Evolutionary conservation across 2,329 filamentous ascomycete genomes (phyloP), one percentile per base, ranked within the genome.

Genomic region (Sporothrix brunneoviolacea): DNA sequence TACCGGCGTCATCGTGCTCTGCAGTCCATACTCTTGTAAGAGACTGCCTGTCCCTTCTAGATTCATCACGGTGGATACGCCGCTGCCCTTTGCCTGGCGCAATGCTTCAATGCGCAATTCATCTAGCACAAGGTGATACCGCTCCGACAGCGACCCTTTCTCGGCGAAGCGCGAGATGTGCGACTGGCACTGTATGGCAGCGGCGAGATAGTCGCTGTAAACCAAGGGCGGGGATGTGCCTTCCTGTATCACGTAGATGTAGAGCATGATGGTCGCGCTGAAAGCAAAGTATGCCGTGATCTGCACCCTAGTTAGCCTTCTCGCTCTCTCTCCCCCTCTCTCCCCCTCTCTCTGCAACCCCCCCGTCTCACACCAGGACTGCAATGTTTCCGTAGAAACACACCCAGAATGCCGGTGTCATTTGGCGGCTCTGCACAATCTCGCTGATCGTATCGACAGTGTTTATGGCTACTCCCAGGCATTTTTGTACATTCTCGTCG

Each of bases 261-360:
- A 73, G 3, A 73, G 58, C 1, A 73, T 62, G 3, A 71, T 67
- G 4, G 70, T 66, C 0, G 70, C 71, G 12, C 62, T 70, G 39
- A 73, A 74, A 0, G 65, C 70, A 46, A 68, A 70, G 47, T 73
- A 73, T 16, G 69, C 68, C 0, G 61, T 65, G 37, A 67, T 65
- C n/a, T n/a, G n/a, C n/a, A n/a, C n/a, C n/a, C n/a, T n/a, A n/a
- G n/a, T n/a, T n/a, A n/a, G n/a, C n/a, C n/a, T n/a, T n/a, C n/a
- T n/a, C n/a, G n/a, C n/a, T n/a, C n/a, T n/a, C n/a, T n/a, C n/a
- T n/a, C n/a, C n/a, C n/a, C n/a, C n/a, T n/a, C n/a, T n/a, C n/a
- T n/a, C n/a, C n/a, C n/a, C n/a, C n/a, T n/a, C n/a, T n/a, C n/a
- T n/a, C n/a, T n/a, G n/a, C n/a, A n/a, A n/a, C n/a, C n/a, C n/a